Percentiles rank a stretch among this genome's conserved stretches.
These are phyloP conservation scores for Melampsora occidentalis DNA, from an alignment of 1,284 basidiomycete genomes.

Conservation along the genomic window DNA sequence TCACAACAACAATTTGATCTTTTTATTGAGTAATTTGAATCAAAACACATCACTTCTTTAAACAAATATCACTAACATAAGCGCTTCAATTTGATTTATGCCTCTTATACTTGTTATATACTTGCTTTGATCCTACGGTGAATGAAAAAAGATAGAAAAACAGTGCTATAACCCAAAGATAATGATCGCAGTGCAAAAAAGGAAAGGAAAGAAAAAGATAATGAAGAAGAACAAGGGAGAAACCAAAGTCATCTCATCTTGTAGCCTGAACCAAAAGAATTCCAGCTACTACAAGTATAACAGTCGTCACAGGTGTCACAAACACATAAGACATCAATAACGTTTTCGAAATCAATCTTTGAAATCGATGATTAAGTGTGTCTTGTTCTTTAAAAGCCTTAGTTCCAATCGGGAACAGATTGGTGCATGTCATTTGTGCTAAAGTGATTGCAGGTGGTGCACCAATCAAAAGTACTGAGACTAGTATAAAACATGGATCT, in stretches of 20 bases:
- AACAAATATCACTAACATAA: too few relatives aligned
- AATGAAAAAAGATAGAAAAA: too few relatives aligned
- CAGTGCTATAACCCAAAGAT: too few relatives aligned
- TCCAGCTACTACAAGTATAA: slow-evolving; percentile 37
- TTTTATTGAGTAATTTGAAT: too few relatives aligned
- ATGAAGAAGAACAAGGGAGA: not conserved
- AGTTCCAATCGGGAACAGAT: slow-evolving; percentile 45
- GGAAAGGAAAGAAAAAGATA: not conserved
- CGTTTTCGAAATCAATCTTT: slow-evolving; percentile 48
- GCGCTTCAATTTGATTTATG: too few relatives aligned
- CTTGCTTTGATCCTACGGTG: too few relatives aligned
- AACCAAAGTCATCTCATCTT: not conserved
- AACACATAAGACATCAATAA: slow-evolving; percentile 51
- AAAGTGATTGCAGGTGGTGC: slow-evolving; percentile 50
- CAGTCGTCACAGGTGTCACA: slow-evolving; percentile 46
- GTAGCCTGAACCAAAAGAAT: not conserved
- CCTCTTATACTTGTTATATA: too few relatives aligned
- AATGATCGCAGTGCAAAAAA: too few relatives aligned
- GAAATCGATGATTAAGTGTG: slow-evolving; percentile 43
- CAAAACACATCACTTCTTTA: too few relatives aligned
- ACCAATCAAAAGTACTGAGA: slow-evolving; percentile 26
- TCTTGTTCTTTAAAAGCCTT: slow-evolving; percentile 22
- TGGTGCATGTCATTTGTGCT: slow-evolving; percentile 47
- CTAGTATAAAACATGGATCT: slow-evolving; percentile 33
- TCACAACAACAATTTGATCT: too few relatives aligned